phyloP scores from a whole-genome alignment of 805 yeast genomes.

The Metahyphopichia silvanorum region DNA sequence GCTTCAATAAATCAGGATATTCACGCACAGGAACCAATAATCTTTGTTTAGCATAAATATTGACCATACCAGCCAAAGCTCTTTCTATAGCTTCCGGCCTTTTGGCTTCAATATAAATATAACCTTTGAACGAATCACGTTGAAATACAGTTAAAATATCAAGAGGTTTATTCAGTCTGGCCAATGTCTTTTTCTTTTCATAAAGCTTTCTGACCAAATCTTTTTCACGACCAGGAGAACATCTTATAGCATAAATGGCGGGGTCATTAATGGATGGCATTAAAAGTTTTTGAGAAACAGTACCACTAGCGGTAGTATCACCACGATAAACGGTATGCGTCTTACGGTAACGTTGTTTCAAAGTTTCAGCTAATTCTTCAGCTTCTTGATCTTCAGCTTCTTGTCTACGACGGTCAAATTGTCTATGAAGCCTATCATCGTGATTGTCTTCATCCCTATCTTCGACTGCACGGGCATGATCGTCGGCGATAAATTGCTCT shows the following conservation, averaged over 20 bases:
- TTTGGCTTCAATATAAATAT: conserved; percentile 91
- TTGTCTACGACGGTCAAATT: conserved; percentile 83
- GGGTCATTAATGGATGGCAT: conserved; percentile 97
- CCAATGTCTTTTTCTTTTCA: conserved; percentile 78
- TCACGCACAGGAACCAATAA: conserved; percentile 93
- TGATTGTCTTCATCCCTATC: conserved; percentile 38
- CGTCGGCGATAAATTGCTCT: conserved; percentile 80
- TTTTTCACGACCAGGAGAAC: conserved; percentile 90
- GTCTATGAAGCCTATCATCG: conserved; percentile 85
- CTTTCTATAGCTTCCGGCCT: conserved; percentile 87
- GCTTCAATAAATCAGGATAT: conserved; percentile 88
- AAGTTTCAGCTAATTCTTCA: conserved; percentile 86
- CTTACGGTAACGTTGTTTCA: conserved; percentile 89
- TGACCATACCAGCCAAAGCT: conserved; percentile 86
- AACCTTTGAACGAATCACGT: conserved; percentile 88
- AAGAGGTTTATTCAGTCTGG: conserved; percentile 71
- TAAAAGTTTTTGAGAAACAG: conserved; percentile 87
- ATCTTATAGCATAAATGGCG: conserved; percentile 91
- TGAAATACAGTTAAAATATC: conserved; percentile 89
- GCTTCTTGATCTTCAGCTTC: conserved; percentile 93
- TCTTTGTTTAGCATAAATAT: conserved; percentile 70
- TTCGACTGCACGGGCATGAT: conserved; percentile 62
- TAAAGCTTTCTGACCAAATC: conserved; percentile 80
- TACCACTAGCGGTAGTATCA: conserved; percentile 57
- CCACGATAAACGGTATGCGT: conserved; percentile 82